A percentile compares a stretch with the other conserved stretches of the same genome.
These are phyloP conservation scores for Sclerotinia trifoliorum DNA, from an alignment of 2,329 filamentous ascomycete species.

Conservation along the genomic window DNA sequence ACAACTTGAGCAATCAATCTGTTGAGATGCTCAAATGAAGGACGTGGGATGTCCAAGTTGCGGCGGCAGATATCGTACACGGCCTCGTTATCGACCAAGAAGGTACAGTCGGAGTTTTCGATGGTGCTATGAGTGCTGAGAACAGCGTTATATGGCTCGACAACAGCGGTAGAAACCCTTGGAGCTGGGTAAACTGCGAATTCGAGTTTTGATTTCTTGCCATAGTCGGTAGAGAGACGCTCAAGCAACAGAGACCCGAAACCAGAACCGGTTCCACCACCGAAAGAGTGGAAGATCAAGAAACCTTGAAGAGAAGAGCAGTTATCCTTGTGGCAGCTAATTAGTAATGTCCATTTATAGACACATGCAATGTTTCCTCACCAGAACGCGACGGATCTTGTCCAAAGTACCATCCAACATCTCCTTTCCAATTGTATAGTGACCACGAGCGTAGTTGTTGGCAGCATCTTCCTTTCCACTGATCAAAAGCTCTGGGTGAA, in stretches of 20 bases:
- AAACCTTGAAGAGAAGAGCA: conserved; percentile 66
- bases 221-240: conserved; percentile 62
- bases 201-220: conserved; percentile 68
- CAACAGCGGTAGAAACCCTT: conserved; percentile 63
- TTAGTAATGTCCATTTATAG: conserved; percentile 15
- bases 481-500: conserved; percentile 65
- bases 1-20: conserved; percentile 66
- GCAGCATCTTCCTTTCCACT: conserved; percentile 69
- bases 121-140: conserved; percentile 59
- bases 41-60: conserved; percentile 63
- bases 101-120: conserved; percentile 66
- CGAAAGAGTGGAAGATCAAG: conserved; percentile 68
- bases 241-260: conserved; percentile 65
- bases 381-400: conserved; percentile 62
- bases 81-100: conserved; percentile 67
- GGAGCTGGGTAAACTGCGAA: conserved; percentile 66
- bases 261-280: conserved; percentile 65
- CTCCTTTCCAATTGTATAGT: conserved; percentile 69
- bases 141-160: conserved; percentile 67
- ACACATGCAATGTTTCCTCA: conserved; percentile 39
- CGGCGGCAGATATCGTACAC: conserved; percentile 67
- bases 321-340: conserved; percentile 50
- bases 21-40: conserved; percentile 63
- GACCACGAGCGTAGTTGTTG: conserved; percentile 68
- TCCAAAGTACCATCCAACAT: conserved; percentile 63